A percentile compares a stretch with the other conserved stretches of the same genome.
These are phyloP conservation scores for Macrocybe gigantea DNA, from an alignment of 768 basidiomycete genomes.

Conservation along the genomic window DNA sequence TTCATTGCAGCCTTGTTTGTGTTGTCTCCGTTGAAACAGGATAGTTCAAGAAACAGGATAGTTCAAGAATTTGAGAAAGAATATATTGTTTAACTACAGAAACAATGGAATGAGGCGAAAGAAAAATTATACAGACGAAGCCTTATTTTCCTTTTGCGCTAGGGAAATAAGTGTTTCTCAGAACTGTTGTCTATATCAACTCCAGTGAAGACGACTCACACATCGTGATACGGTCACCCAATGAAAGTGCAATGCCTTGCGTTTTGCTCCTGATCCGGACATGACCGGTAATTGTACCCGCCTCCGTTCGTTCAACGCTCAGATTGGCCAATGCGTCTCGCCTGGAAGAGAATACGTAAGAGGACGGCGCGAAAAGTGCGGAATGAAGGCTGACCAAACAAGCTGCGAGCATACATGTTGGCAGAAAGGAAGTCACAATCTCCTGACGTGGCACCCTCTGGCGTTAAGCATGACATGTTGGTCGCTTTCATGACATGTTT, in stretches of 20 bases:
- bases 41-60: neutral
- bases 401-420: constrained; percentile 91
- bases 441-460: constrained; percentile 89
- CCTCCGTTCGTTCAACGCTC: constrained; percentile 82
- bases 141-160: constrained; percentile 39
- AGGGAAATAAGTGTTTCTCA: neutral
- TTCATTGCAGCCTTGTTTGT: neutral
- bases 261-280: constrained; percentile 97
- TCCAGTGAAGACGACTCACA: constrained; percentile 23
- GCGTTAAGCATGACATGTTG: constrained; percentile 96
- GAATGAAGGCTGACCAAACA: constrained; percentile 68
- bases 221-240: constrained; percentile 87
- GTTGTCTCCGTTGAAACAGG: neutral
- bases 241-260: constrained; percentile 90
- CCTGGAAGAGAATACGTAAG: constrained; percentile 26
- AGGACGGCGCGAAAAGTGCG: neutral
- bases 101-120: neutral
- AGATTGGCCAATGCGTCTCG: constrained; percentile 96
- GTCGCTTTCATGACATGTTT: constrained; percentile 94
- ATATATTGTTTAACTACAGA: too few relatives aligned
- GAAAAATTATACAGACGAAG: constrained; percentile 23
- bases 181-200: neutral
- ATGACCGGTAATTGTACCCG: constrained; percentile 82
- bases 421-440: constrained; percentile 97
- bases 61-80: too few relatives aligned